A percentile compares a stretch with the other conserved stretches of the same genome.
These are phyloP conservation scores for Lasiodiplodia hormozganensis DNA, from an alignment of 2,329 filamentous ascomycete species.

Conservation along the genomic window DNA sequence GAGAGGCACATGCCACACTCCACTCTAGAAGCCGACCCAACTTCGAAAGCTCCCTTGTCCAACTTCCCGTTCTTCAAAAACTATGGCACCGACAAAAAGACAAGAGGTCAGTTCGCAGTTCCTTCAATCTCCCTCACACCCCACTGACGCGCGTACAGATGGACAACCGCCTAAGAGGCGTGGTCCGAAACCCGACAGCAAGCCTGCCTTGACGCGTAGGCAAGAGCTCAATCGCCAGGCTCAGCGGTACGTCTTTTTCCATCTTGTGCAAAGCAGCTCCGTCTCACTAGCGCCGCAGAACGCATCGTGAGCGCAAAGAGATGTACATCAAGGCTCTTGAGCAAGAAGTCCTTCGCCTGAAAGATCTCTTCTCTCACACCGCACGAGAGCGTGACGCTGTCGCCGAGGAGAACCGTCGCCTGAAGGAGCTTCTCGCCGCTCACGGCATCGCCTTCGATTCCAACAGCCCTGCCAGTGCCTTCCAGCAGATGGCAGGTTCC, in stretches of 20 bases:
- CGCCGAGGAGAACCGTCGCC: conserved; percentile 77
- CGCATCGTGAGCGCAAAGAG: conserved; percentile 95
- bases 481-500: conserved; percentile 44
- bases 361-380: conserved; percentile 79
- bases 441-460: conserved; percentile 66
- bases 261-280: not conserved
- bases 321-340: conserved; percentile 94
- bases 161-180: conserved; percentile 86
- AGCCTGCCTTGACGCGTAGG: conserved; percentile 87
- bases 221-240: conserved; percentile 96
- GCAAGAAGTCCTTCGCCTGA: conserved; percentile 85
- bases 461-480: conserved; percentile 45
- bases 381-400: conserved; percentile 78
- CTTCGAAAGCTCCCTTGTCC: conserved; percentile 3
- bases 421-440: conserved; percentile 67
- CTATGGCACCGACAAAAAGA: conserved; percentile 30
- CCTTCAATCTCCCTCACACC: not conserved
- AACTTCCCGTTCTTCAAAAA: conserved; percentile 31
- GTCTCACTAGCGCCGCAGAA: conserved; percentile 61
- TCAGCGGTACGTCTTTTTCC: conserved; percentile 71
- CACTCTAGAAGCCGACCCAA: conserved; percentile 14
- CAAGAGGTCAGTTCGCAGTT: conserved; percentile 29
- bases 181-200: conserved; percentile 95
- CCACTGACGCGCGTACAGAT: conserved; percentile 58
- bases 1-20: conserved; percentile 8